phyloP scores from a whole-genome alignment of 225 moss, liverwort and hornwort genomes.

The Physcomitrellopsis africana region DNA sequence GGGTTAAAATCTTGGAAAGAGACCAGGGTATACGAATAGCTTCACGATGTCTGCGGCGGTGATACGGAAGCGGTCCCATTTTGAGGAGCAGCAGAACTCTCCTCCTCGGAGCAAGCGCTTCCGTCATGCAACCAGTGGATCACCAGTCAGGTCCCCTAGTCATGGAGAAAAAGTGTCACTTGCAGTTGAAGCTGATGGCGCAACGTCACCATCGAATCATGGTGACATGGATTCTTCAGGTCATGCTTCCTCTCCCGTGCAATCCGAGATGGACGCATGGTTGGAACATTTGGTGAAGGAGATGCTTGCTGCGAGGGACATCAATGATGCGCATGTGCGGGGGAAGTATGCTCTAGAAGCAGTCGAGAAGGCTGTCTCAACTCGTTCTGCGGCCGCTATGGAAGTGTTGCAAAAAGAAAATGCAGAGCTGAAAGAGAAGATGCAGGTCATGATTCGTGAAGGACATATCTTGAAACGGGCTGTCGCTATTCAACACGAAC shows the following conservation, averaged over 20 bases:
- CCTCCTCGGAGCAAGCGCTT: slow-evolving; percentile 85
- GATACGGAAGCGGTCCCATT: slow-evolving; percentile 94
- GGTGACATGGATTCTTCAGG: slow-evolving; percentile 24
- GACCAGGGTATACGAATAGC: no score
- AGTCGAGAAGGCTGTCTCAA: slow-evolving; percentile 67
- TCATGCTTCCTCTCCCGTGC: slow-evolving; percentile 37
- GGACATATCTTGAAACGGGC: slow-evolving; percentile 93
- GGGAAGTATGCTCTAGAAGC: slow-evolving; percentile 78
- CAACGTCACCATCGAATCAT: slow-evolving; percentile 31
- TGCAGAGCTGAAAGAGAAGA: slow-evolving; percentile 75
- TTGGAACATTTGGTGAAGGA: slow-evolving; percentile 84
- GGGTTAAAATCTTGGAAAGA: no score
- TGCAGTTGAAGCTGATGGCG: slow-evolving; percentile 28
- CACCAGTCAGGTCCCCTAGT: slow-evolving; percentile 74
- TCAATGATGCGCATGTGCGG: slow-evolving; percentile 75
- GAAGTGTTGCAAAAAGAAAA: slow-evolving; percentile 78
- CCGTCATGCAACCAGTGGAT: slow-evolving; percentile 68
- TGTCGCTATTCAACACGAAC: slow-evolving; percentile 86
- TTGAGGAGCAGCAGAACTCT: slow-evolving; percentile 90
- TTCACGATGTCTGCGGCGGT: slow-evolving; percentile 89
- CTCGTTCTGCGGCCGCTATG: slow-evolving; percentile 56
- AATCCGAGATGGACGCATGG: slow-evolving; percentile 70
- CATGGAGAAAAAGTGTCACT: slow-evolving; percentile 65
- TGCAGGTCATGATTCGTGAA: slow-evolving; percentile 81
- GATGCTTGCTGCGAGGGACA: slow-evolving; percentile 70